Base-by-base conservation (phyloP, 106 monocot species). In the Agapanthus africanus region DNA sequence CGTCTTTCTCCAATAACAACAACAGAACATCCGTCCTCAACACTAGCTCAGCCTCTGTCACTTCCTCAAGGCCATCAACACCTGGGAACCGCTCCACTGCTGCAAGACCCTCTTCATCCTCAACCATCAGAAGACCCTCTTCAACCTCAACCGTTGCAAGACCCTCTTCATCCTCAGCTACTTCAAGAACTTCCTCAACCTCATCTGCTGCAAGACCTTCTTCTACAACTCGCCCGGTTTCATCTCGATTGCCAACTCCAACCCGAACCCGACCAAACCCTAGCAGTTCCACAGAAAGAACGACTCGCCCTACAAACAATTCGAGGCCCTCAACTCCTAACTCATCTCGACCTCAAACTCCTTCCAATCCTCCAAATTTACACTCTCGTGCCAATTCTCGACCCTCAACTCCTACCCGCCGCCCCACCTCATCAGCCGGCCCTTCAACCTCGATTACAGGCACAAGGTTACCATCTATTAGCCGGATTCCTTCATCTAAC, bases 31-130 rank as follows among this genome's bases (percentile, higher is more conserved):
- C 86, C 27, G 25, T 69, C 27, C 84, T 91, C 34, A 87, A 81
- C 73, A 84, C 86, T 51, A 87, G 91, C 67, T 74, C 74, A 7
- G 52, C 77, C 11, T 99, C 92, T 9, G 38, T 87, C 59, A 80
- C 76, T 51, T 94, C 99, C 39, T 90, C 90, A 32, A 82, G 90
- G 63, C 85, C 99, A 41, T 80, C 83, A 39, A 93, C 99, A 39
- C 88, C 95, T 25, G 73, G 77, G 16, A 85, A 32, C 51, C 85
- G 69, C 14, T 71, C 76, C 22, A 52, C 74, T 10, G 37, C 54
- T 72, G 59, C 86, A 10, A 75, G 80, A 37, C 69, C 91, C 37
- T 76, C 81, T 67, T 23, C 71, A 75, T 68, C 8, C 63, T n/a
- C 73, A 65, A 63, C 61, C 81, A 11, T 14, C 42, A n/a, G 63